Percentiles rank a stretch among this genome's conserved stretches.
Evolutionary conservation across 441 rosid genomes (phyloP).

Genomic region (Biscutella laevigata): DNA sequence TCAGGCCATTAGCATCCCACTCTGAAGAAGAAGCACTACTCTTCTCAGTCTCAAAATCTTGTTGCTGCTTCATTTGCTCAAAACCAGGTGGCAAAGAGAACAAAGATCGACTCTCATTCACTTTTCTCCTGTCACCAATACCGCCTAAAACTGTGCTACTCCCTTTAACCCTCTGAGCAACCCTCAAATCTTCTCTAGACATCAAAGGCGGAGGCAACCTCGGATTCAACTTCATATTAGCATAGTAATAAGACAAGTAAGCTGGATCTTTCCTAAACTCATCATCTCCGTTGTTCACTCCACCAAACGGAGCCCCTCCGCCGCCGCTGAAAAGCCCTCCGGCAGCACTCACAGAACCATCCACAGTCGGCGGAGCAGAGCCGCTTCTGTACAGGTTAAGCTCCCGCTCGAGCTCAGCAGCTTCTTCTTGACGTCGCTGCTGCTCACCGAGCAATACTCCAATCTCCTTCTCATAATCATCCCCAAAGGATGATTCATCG

Average conservation of each 20-base stretch:
- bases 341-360: slow-evolving; percentile 69
- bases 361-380: slow-evolving; percentile 94
- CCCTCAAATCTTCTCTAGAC: slow-evolving; percentile 85
- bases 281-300: slow-evolving; percentile 45
- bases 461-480: slow-evolving; percentile 65
- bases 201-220: slow-evolving; percentile 93
- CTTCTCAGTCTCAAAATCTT: slow-evolving; percentile 36
- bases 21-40: slow-evolving; percentile 36
- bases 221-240: slow-evolving; percentile 82
- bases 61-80: slow-evolving; percentile 45
- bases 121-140: slow-evolving; percentile 75
- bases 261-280: slow-evolving; percentile 86
- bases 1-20: slow-evolving; percentile 76
- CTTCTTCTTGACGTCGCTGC: slow-evolving; percentile 45
- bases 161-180: slow-evolving; percentile 73
- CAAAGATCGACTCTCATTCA: slow-evolving; percentile 42
- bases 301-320: slow-evolving; percentile 33
- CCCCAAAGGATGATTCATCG: slow-evolving; percentile 62
- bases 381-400: slow-evolving; percentile 84
- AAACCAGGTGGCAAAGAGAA: slow-evolving; percentile 84
- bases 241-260: slow-evolving; percentile 66
- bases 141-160: slow-evolving; percentile 55
- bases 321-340: slow-evolving; percentile 59
- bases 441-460: slow-evolving; percentile 61
- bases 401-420: slow-evolving; percentile 68